A percentile compares a stretch with the other conserved stretches of the same genome.
Conservation (phyloP, 2,329 filamentous ascomycete species). For the Trichophyton rubrum region DNA sequence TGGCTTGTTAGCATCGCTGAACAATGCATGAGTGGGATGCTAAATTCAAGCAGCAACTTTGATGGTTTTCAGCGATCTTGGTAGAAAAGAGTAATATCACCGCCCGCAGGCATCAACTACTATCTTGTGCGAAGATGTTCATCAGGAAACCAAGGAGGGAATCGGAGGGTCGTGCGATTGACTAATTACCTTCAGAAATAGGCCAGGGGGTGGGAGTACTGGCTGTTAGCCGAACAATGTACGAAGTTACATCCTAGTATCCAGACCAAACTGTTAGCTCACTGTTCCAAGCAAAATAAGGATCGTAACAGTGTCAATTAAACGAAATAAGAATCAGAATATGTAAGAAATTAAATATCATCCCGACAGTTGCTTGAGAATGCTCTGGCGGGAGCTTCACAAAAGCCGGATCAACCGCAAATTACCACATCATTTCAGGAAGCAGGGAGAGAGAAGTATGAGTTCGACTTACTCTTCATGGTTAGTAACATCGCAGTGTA, state of each 20-base stretch:
- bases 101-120: constrained; percentile 49
- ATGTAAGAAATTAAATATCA: constrained; percentile 99
- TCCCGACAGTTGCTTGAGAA: constrained; percentile 58
- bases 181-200: background rate
- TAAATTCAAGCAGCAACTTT: background rate
- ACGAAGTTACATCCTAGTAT: background rate
- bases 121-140: constrained; percentile 56
- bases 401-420: constrained; percentile 86
- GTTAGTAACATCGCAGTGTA: background rate
- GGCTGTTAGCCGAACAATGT: background rate
- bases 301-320: background rate
- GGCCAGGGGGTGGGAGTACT: background rate
- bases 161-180: background rate
- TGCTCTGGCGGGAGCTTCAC: constrained; percentile 84
- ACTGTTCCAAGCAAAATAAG: background rate
- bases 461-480: constrained; percentile 16
- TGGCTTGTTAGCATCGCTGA: background rate
- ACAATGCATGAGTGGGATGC: background rate
- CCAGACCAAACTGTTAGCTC: constrained; percentile 7
- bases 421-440: constrained; percentile 77
- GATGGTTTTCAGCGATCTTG: constrained; percentile 55
- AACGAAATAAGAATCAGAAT: constrained; percentile 57
- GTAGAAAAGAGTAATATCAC: constrained; percentile 48
- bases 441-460: constrained; percentile 10
- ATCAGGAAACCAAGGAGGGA: constrained; percentile 44